A percentile compares a stretch with the other conserved stretches of the same genome.
Conservation (phyloP, 225 moss, liverwort and hornwort species). For the Takakia lepidozioides region DNA sequence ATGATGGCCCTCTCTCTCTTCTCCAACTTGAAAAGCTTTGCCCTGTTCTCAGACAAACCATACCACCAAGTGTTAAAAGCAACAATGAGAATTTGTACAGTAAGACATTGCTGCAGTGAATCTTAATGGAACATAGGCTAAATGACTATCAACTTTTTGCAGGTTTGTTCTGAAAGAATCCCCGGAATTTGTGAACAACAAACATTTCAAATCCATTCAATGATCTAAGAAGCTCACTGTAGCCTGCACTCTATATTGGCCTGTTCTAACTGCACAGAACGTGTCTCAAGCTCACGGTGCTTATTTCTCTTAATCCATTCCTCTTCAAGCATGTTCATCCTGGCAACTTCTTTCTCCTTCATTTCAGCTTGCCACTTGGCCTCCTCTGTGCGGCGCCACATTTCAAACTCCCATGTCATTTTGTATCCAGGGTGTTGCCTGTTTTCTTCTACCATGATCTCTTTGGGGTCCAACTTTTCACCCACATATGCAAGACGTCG, state of each 20-base stretch:
- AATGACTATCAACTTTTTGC: no score
- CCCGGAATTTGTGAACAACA: no score
- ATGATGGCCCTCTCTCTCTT: slow-evolving; percentile 53
- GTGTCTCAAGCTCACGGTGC: slow-evolving; percentile 28
- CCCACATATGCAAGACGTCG: no score
- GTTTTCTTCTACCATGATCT: slow-evolving; percentile 4
- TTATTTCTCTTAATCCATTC: slow-evolving; percentile 48
- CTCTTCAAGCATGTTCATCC: slow-evolving; percentile 34
- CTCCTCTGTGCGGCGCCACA: slow-evolving; percentile 66
- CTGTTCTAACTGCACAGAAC: slow-evolving; percentile 35
- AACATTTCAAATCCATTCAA: no score
- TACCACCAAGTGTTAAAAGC: no score
- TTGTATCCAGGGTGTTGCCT: slow-evolving; percentile 38
- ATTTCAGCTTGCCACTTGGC: slow-evolving; percentile 42
- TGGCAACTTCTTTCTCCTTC: slow-evolving; percentile 37
- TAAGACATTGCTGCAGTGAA: no score
- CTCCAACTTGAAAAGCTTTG: slow-evolving; percentile 49
- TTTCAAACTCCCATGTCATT: slow-evolving; percentile 73
- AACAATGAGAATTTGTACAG: no score
- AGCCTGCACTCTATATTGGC: slow-evolving; percentile 45
- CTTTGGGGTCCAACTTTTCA: no score
- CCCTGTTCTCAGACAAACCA: slow-evolving; percentile 15
- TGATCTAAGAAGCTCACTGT: slow-evolving; percentile 25
- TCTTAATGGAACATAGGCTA: no score
- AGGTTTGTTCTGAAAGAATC: no score